These are phyloP conservation scores for Tulasnella sp. DNA, from an alignment of 768 basidiomycete genomes.

Conservation along the genomic window DNA sequence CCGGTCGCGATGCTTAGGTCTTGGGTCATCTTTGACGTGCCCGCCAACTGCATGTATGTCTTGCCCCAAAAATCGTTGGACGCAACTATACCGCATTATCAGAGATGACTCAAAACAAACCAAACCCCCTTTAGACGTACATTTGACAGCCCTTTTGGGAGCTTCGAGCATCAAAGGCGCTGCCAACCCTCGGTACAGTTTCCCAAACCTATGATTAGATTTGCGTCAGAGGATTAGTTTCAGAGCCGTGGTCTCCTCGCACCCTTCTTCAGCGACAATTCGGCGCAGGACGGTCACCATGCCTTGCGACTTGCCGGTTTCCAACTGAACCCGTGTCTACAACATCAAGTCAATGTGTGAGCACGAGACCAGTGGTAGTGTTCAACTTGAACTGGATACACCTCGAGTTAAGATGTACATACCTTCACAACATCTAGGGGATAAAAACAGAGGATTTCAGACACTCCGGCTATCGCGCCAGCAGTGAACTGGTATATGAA, in stretches of 20 bases:
- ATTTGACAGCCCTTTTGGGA: constrained; percentile 93
- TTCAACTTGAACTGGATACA: not conserved
- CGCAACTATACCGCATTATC: constrained; percentile 36
- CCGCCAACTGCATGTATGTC: constrained; percentile 48
- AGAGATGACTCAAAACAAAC: constrained; percentile 29
- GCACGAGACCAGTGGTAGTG: not conserved
- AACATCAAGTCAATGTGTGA: constrained; percentile 24
- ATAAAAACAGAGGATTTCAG: constrained; percentile 56
- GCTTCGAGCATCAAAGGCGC: constrained; percentile 93
- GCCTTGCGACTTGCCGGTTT: constrained; percentile 69
- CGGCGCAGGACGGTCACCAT: constrained; percentile 71
- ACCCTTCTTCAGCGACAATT: constrained; percentile 91
- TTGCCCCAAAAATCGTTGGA: constrained; percentile 96
- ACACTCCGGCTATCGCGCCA: constrained; percentile 88
- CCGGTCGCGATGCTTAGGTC: constrained; percentile 81
- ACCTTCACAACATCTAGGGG: constrained; percentile 62
- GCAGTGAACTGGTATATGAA: constrained; percentile 86
- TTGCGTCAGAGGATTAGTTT: not conserved
- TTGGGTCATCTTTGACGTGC: constrained; percentile 79
- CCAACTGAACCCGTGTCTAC: constrained; percentile 99
- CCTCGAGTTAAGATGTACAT: constrained; percentile 27
- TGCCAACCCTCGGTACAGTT: constrained; percentile 91
- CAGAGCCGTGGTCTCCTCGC: not conserved
- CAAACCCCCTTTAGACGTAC: constrained; percentile 33
- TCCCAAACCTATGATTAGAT: constrained; percentile 43